phyloP scores from a whole-genome alignment of 352 stramenopile species.

The Globisporangium alternatum region DNA sequence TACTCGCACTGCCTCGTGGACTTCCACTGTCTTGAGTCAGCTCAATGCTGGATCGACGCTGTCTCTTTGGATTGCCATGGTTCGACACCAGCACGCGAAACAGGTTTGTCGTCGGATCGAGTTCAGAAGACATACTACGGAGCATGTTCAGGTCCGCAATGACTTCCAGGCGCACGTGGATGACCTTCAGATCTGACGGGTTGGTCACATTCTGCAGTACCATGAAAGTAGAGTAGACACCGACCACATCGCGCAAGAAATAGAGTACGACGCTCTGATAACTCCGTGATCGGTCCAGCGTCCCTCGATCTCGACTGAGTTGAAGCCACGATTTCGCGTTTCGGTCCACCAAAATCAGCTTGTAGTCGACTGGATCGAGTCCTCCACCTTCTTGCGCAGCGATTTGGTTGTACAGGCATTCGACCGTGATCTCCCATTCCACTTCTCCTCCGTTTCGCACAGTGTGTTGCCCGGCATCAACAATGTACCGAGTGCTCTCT shows the following conservation, averaged over 20 bases:
- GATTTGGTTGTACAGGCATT: constrained; percentile 58
- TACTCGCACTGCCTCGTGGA: constrained; percentile 15
- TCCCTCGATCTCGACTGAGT: constrained; percentile 75
- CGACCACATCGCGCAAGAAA: constrained; percentile 76
- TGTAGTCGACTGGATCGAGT: constrained; percentile 73
- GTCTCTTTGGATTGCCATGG: constrained; percentile 54
- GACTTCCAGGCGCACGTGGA: constrained; percentile 82
- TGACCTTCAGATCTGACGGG: constrained; percentile 82
- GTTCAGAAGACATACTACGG: constrained; percentile 71
- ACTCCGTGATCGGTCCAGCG: constrained; percentile 59
- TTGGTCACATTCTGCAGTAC: constrained; percentile 84
- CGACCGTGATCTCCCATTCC: constrained; percentile 88
- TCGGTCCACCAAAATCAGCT: constrained; percentile 67
- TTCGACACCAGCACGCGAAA: constrained; percentile 87
- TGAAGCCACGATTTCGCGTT: constrained; percentile 78
- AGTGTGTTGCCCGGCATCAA: constrained; percentile 86
- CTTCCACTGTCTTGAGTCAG: constrained; percentile 12
- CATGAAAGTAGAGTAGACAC: constrained; percentile 84
- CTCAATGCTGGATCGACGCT: constrained; percentile 62
- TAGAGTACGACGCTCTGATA: constrained; percentile 87
- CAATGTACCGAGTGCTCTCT: constrained; percentile 80
- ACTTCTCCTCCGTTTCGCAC: constrained; percentile 84
- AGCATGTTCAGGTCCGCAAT: constrained; percentile 84
- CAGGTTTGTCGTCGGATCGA: constrained; percentile 67
- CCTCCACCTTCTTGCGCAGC: constrained; percentile 24